These are phyloP conservation scores for Gracilaria domingensis DNA, from an alignment of 23 red algal genomes.

Conservation along the genomic window DNA sequence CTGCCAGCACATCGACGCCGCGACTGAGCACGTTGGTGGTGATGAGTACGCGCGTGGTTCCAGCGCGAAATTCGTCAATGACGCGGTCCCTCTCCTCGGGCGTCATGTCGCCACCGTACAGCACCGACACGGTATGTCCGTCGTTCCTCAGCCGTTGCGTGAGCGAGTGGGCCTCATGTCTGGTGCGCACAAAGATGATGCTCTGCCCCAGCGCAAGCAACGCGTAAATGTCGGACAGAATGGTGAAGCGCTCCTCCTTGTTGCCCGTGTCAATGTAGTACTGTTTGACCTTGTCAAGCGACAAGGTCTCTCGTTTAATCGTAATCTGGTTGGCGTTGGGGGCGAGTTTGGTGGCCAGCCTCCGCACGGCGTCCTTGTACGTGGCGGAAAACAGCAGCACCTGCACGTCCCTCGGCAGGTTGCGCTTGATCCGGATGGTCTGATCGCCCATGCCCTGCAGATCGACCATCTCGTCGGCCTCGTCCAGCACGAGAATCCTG, in stretches of 20 bases:
- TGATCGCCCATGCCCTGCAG: constrained; percentile 97
- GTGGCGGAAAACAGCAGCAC: constrained; percentile 95
- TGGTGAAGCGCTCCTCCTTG: constrained; percentile 75
- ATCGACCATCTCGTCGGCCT: constrained; percentile 98
- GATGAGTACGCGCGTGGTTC: constrained; percentile 88
- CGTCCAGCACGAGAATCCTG: constrained; percentile 95
- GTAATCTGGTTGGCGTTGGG: constrained; percentile 93
- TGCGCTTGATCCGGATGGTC: constrained; percentile 89
- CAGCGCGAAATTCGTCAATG: constrained; percentile 93
- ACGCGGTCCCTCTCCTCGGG: constrained; percentile 94
- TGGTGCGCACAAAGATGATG: constrained; percentile 90
- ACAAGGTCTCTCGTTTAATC: constrained; percentile 91
- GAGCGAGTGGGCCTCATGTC: constrained; percentile 67
- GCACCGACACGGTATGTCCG: constrained; percentile 90
- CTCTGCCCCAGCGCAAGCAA: constrained; percentile 86
- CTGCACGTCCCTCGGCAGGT: constrained; percentile 75
- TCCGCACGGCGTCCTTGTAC: constrained; percentile 85
- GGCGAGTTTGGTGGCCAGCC: constrained; percentile 77
- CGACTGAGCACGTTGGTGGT: constrained; percentile 92
- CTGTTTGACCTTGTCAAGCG: constrained; percentile 88
- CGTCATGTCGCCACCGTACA: constrained; percentile 93
- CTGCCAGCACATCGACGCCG: constrained; percentile 89
- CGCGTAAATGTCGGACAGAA: constrained; percentile 92
- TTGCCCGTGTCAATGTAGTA: constrained; percentile 87
- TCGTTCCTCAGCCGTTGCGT: constrained; percentile 75